Conservation (phyloP, 345 rosid species). For the Isatis tinctoria region DNA sequence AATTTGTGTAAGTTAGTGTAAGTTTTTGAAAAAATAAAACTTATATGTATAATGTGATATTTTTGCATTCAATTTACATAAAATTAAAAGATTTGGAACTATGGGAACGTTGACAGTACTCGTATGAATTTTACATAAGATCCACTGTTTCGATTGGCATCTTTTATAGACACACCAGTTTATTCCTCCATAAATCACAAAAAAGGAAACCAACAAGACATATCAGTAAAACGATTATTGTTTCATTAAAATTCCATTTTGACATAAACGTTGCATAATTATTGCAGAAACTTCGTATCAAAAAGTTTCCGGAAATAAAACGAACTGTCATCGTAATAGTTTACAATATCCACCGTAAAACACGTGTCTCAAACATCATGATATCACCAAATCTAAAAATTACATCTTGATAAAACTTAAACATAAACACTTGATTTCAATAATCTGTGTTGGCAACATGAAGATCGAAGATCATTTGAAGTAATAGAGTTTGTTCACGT, state of each 20-base stretch:
- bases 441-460: background rate
- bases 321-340: background rate
- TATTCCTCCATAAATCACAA: background rate
- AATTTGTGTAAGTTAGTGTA: too few species aligned
- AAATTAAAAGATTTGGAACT: too few species aligned
- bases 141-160: background rate
- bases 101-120: too few species aligned
- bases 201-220: background rate
- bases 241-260: background rate
- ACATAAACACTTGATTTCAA: background rate
- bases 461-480: conserved; percentile 1
- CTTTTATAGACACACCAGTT: background rate
- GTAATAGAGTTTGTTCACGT: conserved; percentile 12
- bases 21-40: too few species aligned
- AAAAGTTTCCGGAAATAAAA: background rate
- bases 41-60: too few species aligned
- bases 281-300: background rate
- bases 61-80: too few species aligned
- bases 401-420: background rate
- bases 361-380: background rate
- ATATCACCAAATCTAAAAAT: background rate
- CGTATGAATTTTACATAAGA: too few species aligned
- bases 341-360: conserved; percentile 18
- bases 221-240: background rate
- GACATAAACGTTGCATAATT: background rate